Evolutionary conservation across 106 monocot species (phyloP).

Genomic region (Dioscorea zingiberensis): DNA sequence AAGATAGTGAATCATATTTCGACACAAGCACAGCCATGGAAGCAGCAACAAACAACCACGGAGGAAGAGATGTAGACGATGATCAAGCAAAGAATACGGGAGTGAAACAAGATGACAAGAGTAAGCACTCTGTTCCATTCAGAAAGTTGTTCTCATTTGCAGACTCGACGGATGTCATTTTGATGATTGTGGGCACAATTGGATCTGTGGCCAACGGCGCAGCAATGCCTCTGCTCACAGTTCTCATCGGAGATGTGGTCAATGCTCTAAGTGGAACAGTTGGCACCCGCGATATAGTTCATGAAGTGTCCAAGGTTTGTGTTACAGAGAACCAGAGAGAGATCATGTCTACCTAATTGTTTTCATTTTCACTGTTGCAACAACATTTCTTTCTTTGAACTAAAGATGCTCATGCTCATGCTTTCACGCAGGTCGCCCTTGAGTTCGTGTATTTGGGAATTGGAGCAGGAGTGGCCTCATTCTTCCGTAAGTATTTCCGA

Average conservation of each 20-base stretch:
- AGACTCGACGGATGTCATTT: slow-evolving; percentile 29
- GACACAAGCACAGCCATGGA: too few relatives aligned
- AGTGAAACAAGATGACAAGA: background rate
- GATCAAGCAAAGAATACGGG: background rate
- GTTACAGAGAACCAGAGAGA: background rate
- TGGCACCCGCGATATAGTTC: slow-evolving; percentile 18
- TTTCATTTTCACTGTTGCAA: background rate
- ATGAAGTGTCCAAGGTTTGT: slow-evolving; percentile 32
- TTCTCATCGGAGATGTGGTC: slow-evolving; percentile 26
- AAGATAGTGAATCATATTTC: too few relatives aligned
- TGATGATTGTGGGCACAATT: slow-evolving; percentile 38
- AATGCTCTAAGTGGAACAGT: slow-evolving; percentile 25
- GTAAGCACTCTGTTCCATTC: slow-evolving; percentile 11
- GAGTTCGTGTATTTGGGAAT: slow-evolving; percentile 63
- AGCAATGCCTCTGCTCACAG: slow-evolving; percentile 35
- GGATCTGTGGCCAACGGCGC: slow-evolving; percentile 33
- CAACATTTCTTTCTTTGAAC: background rate
- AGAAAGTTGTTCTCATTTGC: slow-evolving; percentile 39
- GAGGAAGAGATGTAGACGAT: background rate
- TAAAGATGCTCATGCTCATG: background rate
- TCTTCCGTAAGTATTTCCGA: slow-evolving; percentile 47
- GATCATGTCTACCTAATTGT: background rate
- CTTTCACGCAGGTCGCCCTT: slow-evolving; percentile 36
- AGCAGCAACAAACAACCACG: background rate
- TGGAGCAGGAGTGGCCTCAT: slow-evolving; percentile 37